Conservation (phyloP, 345 rosid genomes). For the Sisymbrium altissimum region DNA sequence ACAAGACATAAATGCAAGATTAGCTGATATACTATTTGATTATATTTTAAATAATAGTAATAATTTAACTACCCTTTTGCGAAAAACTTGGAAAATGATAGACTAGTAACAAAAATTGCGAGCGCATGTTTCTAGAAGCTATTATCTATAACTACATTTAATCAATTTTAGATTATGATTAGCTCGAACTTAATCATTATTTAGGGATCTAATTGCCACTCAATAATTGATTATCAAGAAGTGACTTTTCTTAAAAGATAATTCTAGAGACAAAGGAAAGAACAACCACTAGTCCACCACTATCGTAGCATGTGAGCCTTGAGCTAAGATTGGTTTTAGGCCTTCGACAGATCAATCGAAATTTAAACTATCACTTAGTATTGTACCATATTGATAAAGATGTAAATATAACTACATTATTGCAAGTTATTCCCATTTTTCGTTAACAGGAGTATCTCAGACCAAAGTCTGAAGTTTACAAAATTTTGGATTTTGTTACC, state of each 20-base stretch:
- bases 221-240: conserved; percentile 5
- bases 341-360: not conserved
- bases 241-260: conserved; percentile 9
- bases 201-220: conserved; percentile 20
- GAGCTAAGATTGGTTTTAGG: conserved; percentile 19
- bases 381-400: not conserved
- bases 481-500: not conserved
- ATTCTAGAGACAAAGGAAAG: not conserved
- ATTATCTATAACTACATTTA: not conserved
- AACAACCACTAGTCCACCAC: not conserved
- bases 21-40: not conserved
- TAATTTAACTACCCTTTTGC: not conserved
- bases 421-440: not conserved
- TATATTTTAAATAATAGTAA: not conserved
- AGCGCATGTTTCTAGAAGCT: conserved; percentile 13
- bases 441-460: not conserved
- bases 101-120: not conserved
- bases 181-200: not conserved
- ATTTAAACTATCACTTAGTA: not conserved
- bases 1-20: not conserved
- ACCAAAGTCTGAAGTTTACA: not conserved
- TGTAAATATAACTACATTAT: not conserved
- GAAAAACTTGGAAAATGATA: not conserved
- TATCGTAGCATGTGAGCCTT: conserved; percentile 15
- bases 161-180: conserved; percentile 14